Conservation (phyloP, 164 flowering plant species). For the Cinnamomum chago region DNA sequence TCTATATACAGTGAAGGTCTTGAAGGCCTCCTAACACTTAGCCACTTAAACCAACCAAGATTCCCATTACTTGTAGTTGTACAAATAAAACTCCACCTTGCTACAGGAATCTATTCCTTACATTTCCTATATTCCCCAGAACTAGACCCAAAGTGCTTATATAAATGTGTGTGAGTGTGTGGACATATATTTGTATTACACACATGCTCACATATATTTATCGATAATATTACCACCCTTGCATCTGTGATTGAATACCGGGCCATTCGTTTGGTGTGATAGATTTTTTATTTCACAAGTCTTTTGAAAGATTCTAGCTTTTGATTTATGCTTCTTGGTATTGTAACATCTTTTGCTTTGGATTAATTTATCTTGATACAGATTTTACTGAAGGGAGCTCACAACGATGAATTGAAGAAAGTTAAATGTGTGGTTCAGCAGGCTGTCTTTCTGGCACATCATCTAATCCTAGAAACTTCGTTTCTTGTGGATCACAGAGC, state of each 20-base stretch:
- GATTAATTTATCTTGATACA: slow-evolving; percentile 26
- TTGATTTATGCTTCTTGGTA: neutral
- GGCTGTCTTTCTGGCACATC: slow-evolving; percentile 78
- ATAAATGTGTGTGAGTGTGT: too few species aligned
- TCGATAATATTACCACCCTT: too few species aligned
- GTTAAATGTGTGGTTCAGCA: slow-evolving; percentile 66
- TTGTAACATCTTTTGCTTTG: neutral
- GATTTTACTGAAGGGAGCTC: slow-evolving; percentile 90
- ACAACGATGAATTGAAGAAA: slow-evolving; percentile 76
- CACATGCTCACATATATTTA: neutral
- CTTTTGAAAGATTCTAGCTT: neutral
- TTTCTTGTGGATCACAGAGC: slow-evolving; percentile 76
- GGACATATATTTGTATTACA: neutral
- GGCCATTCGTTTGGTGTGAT: neutral
- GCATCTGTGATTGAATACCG: neutral
- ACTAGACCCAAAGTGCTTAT: too few species aligned
- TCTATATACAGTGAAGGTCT: too few species aligned
- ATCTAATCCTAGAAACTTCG: slow-evolving; percentile 76
- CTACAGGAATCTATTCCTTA: too few species aligned
- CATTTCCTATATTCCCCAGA: too few species aligned
- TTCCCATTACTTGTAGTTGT: too few species aligned
- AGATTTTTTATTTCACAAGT: too few species aligned
- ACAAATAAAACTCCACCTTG: too few species aligned
- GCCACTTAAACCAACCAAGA: too few species aligned
- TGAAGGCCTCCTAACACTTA: too few species aligned